A percentile compares a stretch with the other conserved stretches of the same genome.
Evolutionary conservation across 2,329 filamentous ascomycete genomes (phyloP).

Genomic region (Dothistroma pini): DNA sequence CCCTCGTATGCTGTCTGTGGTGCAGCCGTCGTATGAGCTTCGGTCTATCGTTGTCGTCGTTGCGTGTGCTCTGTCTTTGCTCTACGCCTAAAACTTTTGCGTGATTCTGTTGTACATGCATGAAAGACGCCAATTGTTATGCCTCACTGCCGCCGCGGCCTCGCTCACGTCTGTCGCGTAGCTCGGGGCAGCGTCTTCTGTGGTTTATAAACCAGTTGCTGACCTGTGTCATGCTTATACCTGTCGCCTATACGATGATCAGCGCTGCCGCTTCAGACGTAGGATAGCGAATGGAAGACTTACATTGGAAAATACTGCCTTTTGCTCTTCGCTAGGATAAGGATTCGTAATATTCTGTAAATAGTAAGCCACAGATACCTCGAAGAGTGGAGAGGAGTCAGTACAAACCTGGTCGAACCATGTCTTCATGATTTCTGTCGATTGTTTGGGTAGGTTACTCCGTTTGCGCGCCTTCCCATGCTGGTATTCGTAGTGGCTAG

Average conservation of each 20-base stretch:
- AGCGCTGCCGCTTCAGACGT: not conserved
- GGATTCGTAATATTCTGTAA: conserved; percentile 37
- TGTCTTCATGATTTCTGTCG: conserved; percentile 40
- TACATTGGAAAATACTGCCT: conserved; percentile 35
- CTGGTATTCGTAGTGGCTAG: conserved; percentile 37
- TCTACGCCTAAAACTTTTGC: not conserved
- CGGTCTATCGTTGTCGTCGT: not conserved
- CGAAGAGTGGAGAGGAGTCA: not conserved
- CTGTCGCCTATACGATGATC: conserved; percentile 27
- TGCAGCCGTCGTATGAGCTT: not conserved
- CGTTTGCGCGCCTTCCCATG: conserved; percentile 37
- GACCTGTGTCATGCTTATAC: conserved; percentile 40
- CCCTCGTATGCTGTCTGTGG: not conserved
- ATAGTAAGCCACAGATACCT: not conserved
- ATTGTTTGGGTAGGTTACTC: conserved; percentile 39
- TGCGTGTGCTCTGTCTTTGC: not conserved
- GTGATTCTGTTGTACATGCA: not conserved
- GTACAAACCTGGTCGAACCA: conserved; percentile 36
- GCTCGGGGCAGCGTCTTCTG: conserved; percentile 36
- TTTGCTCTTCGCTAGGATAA: conserved; percentile 39
- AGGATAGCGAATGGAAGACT: conserved; percentile 8
- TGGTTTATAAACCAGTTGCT: conserved; percentile 43
- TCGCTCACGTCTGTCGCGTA: conserved; percentile 37
- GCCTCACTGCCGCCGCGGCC: conserved; percentile 20
- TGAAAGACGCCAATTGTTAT: not conserved